Evolutionary conservation across 2,329 filamentous ascomycete species (phyloP).

Genomic region (Rosellinia necatrix): DNA sequence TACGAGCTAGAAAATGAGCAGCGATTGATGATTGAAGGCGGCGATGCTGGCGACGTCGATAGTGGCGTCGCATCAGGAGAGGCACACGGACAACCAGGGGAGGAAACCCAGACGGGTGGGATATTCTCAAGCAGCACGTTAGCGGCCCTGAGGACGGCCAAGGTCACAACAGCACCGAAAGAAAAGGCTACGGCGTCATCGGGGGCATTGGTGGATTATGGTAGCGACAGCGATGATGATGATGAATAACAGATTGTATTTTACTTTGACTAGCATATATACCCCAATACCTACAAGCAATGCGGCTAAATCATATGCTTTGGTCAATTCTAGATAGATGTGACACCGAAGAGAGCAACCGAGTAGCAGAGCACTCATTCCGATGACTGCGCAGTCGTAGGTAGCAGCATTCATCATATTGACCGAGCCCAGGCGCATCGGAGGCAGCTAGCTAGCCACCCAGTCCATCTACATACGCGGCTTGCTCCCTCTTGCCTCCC

Average conservation of each 20-base stretch:
- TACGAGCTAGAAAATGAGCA: conserved; percentile 68
- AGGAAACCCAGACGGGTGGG: conserved; percentile 52
- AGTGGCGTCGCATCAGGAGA: conserved; percentile 47
- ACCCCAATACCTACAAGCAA: conserved; percentile 4
- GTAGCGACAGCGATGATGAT: conserved; percentile 85
- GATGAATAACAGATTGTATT: conserved; percentile 28
- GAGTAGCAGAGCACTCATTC: not conserved
- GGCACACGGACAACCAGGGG: conserved; percentile 44
- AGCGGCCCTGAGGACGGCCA: conserved; percentile 70
- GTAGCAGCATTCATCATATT: too few species aligned
- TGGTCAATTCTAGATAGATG: not conserved
- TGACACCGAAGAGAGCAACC: not conserved
- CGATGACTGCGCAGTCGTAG: not conserved
- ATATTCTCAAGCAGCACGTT: conserved; percentile 85
- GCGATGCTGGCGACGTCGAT: conserved; percentile 53
- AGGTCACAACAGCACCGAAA: conserved; percentile 59
- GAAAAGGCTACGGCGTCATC: conserved; percentile 56
- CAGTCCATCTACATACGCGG: too few species aligned
- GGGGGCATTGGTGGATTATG: conserved; percentile 85
- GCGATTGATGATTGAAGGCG: conserved; percentile 60
- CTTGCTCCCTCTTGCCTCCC: too few species aligned
- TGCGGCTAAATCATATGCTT: not conserved
- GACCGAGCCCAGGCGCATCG: not conserved
- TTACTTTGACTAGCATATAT: conserved; percentile 11
- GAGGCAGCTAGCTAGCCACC: too few species aligned